Conservation (phyloP, 306 rosid species). For the Dalbergia cochinchinensis region DNA sequence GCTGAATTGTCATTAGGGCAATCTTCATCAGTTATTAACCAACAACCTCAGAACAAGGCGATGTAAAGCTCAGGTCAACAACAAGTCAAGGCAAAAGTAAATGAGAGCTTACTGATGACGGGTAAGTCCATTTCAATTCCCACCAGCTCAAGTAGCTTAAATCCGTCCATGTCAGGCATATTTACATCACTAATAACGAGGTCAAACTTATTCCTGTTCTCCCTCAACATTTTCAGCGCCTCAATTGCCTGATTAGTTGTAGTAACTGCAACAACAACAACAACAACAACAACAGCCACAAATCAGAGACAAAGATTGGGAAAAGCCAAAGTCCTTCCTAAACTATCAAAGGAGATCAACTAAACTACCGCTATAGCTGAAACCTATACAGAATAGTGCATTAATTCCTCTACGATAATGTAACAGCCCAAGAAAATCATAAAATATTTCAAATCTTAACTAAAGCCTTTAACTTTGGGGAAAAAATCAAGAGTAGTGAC, state of each 20-base stretch:
- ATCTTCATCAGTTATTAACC: background rate
- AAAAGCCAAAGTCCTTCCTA: conserved; percentile 32
- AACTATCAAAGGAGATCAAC: conserved; percentile 27
- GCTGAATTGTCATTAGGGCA: background rate
- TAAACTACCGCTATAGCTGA: background rate
- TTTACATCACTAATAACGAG: conserved; percentile 87
- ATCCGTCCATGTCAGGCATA: conserved; percentile 97
- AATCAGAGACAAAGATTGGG: conserved; percentile 30
- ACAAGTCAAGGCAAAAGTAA: conserved; percentile 18
- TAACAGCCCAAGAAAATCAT: conserved; percentile 13
- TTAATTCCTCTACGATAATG: conserved; percentile 3
- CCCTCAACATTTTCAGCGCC: conserved; percentile 82
- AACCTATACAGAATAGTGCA: background rate
- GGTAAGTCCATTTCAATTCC: conserved; percentile 98
- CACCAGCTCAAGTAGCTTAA: conserved; percentile 87
- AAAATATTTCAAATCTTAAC: conserved; percentile 5
- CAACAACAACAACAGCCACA: conserved; percentile 41
- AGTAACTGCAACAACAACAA: conserved; percentile 70
- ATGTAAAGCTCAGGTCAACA: conserved; percentile 29
- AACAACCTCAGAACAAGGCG: conserved; percentile 13
- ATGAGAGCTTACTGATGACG: conserved; percentile 76
- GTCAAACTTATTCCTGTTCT: conserved; percentile 73
- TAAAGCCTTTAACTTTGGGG: conserved; percentile 26
- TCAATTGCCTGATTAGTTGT: conserved; percentile 68
- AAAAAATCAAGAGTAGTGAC: background rate